Conservation (phyloP, 2,329 filamentous ascomycete species). For the Dothidotthia symphoricarpi region DNA sequence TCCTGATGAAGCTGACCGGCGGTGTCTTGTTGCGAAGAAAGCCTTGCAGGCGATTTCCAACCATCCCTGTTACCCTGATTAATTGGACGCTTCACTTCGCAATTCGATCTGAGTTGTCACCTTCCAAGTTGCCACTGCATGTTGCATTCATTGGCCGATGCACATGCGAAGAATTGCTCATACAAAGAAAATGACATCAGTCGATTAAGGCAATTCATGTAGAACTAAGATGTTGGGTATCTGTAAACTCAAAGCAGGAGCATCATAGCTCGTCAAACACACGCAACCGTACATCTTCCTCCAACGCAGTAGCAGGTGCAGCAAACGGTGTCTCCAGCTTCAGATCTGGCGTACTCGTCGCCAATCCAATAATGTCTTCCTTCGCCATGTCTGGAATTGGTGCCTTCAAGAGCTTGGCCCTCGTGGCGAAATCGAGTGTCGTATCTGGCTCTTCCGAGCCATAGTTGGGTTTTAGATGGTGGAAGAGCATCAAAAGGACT, state of each 20-base stretch:
- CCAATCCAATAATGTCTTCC: conserved; percentile 29
- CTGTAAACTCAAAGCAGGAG: conserved; percentile 5
- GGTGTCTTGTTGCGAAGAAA: no score
- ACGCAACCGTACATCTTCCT: conserved; percentile 19
- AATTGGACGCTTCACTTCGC: conserved; percentile 4
- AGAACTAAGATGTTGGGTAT: conserved; percentile 11
- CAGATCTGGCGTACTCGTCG: conserved; percentile 4
- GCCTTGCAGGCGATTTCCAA: background rate
- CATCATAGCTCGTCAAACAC: conserved; percentile 26
- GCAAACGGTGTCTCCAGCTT: conserved; percentile 6
- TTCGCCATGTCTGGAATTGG: conserved; percentile 37
- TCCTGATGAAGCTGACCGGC: no score
- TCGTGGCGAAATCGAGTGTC: conserved; percentile 16
- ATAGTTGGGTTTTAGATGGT: conserved; percentile 28
- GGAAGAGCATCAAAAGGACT: conserved; percentile 46
- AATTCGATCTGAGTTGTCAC: no score
- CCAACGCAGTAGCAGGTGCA: conserved; percentile 1
- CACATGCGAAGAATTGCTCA: no score
- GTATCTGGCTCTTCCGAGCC: conserved; percentile 6
- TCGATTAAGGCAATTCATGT: background rate
- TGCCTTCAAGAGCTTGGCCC: conserved; percentile 25
- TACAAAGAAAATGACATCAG: background rate
- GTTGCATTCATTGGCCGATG: no score
- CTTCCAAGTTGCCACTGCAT: no score
- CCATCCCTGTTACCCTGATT: background rate